Conservation (phyloP, 2,329 filamentous ascomycete species). For the Colletotrichum salicis region DNA sequence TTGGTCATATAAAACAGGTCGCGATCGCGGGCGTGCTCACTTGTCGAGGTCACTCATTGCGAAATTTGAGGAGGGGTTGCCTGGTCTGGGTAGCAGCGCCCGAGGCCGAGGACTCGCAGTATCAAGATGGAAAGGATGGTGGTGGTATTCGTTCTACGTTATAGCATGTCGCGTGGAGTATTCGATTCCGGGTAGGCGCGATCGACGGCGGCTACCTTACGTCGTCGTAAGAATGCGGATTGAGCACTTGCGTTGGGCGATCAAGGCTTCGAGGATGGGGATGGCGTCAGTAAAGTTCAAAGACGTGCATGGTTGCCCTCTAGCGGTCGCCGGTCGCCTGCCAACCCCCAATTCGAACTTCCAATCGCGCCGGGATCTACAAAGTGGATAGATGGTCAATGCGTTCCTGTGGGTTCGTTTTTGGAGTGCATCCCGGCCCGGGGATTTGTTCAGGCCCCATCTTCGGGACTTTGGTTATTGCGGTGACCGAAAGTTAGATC, state of each 20-base stretch:
- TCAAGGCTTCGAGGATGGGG: constrained; percentile 20
- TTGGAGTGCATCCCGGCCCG: not conserved
- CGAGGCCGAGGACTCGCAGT: constrained; percentile 12
- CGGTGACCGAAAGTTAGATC: constrained; percentile 4
- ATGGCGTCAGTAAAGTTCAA: constrained; percentile 28
- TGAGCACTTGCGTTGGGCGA: constrained; percentile 18
- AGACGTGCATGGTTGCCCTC: constrained; percentile 25
- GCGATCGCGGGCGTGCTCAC: constrained; percentile 58
- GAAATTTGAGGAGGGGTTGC: constrained; percentile 18
- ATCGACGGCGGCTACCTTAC: not conserved
- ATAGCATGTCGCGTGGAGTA: not conserved
- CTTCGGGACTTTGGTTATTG: constrained; percentile 4
- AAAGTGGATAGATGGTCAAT: constrained; percentile 1
- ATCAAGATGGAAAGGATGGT: not conserved
- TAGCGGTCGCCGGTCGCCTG: constrained; percentile 3
- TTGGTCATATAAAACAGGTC: not conserved
- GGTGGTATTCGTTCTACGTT: not conserved
- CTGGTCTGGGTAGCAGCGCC: constrained; percentile 17
- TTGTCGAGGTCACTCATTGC: constrained; percentile 93
- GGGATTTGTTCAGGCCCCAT: not conserved
- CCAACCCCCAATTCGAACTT: constrained; percentile 11
- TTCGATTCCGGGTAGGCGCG: not conserved
- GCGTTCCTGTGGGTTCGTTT: not conserved
- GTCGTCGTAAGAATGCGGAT: constrained; percentile 4
- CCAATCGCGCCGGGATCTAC: constrained; percentile 22